A percentile compares a stretch with the other conserved stretches of the same genome.
phyloP scores from a whole-genome alignment of 768 basidiomycete genomes.

The Tulasnella sp. region DNA sequence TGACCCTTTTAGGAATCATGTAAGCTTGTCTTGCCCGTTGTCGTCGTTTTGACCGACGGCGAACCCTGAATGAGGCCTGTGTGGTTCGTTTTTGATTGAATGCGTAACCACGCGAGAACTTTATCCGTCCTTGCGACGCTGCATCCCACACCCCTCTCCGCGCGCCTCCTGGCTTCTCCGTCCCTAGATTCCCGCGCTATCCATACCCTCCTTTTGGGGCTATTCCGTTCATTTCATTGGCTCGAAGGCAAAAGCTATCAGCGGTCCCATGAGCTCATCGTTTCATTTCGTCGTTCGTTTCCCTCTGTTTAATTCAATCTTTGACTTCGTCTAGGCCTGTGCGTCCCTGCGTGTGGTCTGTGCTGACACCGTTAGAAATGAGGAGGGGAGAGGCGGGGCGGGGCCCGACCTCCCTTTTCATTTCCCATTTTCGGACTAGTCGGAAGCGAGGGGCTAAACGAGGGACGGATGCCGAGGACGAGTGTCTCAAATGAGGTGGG shows the following conservation, averaged over 20 bases:
- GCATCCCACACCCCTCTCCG: not conserved
- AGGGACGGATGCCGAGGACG: constrained; percentile 6
- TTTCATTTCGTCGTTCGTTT: not conserved
- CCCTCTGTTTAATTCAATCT: not conserved
- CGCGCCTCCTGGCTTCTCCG: not conserved
- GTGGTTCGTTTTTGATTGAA: not conserved
- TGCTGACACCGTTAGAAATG: not conserved
- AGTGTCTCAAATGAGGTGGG: constrained; percentile 5
- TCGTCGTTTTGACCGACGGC: constrained; percentile 1
- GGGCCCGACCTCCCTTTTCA: not conserved
- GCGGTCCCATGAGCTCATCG: not conserved
- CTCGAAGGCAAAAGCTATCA: not conserved
- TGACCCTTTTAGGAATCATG: constrained; percentile 6
- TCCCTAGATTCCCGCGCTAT: not conserved
- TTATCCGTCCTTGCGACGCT: not conserved
- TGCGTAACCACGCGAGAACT: constrained; percentile 6
- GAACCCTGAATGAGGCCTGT: constrained; percentile 7
- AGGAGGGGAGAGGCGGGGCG: not conserved
- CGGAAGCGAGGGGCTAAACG: not conserved
- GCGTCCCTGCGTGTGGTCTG: not conserved
- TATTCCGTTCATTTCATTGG: not conserved
- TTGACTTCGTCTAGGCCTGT: not conserved
- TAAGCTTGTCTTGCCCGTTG: not conserved
- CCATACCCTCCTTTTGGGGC: not conserved
- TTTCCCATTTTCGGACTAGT: constrained; percentile 2